Conservation (phyloP, 306 rosid species). For the Glycine soja region DNA sequence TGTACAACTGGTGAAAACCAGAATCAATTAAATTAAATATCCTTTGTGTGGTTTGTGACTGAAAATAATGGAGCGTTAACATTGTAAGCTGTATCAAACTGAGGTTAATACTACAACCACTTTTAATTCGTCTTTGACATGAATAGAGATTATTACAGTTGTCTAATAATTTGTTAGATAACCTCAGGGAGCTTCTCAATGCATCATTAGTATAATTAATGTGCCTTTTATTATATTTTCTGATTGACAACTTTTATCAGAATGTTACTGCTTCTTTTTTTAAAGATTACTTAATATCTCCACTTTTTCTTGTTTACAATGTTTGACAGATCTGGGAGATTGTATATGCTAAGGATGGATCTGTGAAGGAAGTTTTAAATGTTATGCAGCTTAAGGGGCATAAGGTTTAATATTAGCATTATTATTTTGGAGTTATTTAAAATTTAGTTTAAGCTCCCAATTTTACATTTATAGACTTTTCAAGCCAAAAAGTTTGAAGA, state of each 20-base stretch:
- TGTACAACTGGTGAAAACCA: no score
- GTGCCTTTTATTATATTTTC: conserved; percentile 14
- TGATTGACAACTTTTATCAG: neutral
- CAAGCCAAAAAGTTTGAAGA: neutral
- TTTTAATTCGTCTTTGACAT: conserved; percentile 25
- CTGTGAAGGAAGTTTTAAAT: conserved; percentile 85
- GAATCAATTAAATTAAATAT: neutral
- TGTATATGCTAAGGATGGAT: conserved; percentile 91
- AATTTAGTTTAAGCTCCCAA: conserved; percentile 31
- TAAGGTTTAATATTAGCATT: conserved; percentile 64
- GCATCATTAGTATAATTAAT: neutral
- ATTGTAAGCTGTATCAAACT: conserved; percentile 23
- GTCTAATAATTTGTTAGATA: conserved; percentile 29
- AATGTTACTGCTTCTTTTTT: conserved; percentile 1
- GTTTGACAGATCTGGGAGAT: conserved; percentile 90
- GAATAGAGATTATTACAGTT: conserved; percentile 3
- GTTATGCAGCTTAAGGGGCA: conserved; percentile 99
- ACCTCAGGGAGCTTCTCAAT: neutral
- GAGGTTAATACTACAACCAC: neutral
- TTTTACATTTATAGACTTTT: conserved; percentile 22
- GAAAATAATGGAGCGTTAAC: conserved; percentile 14
- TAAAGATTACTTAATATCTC: conserved; percentile 22
- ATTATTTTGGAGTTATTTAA: conserved; percentile 17
- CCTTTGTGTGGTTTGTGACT: conserved; percentile 23
- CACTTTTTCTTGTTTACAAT: conserved; percentile 29